Evolutionary conservation across 331 rosid species (phyloP).

Genomic region (Malus hybrid): DNA sequence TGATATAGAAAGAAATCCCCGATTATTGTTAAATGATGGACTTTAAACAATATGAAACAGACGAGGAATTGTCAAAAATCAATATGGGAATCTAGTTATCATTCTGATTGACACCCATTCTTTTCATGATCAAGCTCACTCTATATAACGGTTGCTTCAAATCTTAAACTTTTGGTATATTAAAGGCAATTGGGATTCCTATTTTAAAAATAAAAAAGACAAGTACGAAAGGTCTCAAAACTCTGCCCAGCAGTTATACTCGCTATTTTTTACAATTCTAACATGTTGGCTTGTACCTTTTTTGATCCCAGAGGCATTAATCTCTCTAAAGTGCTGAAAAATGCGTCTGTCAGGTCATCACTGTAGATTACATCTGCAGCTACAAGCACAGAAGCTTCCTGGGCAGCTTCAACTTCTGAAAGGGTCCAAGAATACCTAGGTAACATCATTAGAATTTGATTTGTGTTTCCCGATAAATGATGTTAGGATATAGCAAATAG

Average conservation of each 20-base stretch:
- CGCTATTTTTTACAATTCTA: neutral
- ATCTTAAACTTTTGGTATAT: neutral
- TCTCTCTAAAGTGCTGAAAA: constrained; percentile 52
- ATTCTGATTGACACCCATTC: neutral
- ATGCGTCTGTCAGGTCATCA: constrained; percentile 74
- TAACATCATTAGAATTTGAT: constrained; percentile 16
- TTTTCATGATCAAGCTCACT: neutral
- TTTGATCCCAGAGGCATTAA: constrained; percentile 64
- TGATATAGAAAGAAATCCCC: constrained; percentile 19
- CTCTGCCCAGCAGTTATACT: neutral
- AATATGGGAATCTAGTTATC: neutral
- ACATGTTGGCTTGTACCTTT: constrained; percentile 38
- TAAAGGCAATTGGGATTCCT: neutral
- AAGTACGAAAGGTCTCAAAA: neutral
- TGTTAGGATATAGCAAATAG: neutral
- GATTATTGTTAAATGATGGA: neutral
- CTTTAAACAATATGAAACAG: neutral
- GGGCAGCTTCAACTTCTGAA: constrained; percentile 62
- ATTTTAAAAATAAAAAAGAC: neutral
- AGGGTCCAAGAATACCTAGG: constrained; percentile 65
- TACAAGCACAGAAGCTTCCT: constrained; percentile 62
- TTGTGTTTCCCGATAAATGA: neutral
- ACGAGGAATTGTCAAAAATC: neutral
- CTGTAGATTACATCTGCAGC: constrained; percentile 92
- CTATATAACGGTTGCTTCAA: neutral